A percentile compares a stretch with the other conserved stretches of the same genome.
Evolutionary conservation across 352 stramenopile genomes (phyloP).

Genomic region (Pythium biforme): DNA sequence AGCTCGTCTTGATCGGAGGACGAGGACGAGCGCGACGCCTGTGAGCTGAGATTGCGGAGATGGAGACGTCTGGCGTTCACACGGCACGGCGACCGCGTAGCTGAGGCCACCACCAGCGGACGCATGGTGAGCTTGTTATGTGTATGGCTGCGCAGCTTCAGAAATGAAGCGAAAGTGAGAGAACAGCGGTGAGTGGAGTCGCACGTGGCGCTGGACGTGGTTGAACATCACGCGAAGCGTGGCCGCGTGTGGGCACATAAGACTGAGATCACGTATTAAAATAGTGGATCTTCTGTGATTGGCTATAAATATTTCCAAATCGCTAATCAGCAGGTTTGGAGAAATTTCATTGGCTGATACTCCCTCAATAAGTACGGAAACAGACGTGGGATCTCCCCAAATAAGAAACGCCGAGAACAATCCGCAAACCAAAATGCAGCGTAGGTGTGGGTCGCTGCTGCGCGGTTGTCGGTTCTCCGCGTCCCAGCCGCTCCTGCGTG

Average conservation of each 20-base stretch:
- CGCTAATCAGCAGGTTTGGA: neutral
- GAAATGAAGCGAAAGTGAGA: neutral
- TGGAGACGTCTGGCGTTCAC: neutral
- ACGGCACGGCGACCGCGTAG: neutral
- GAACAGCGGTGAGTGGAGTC: neutral
- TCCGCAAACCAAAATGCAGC: neutral
- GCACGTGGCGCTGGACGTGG: neutral
- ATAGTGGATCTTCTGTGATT: neutral
- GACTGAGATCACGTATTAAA: neutral
- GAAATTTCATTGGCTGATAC: neutral
- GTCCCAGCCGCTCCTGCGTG: neutral
- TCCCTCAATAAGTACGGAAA: neutral
- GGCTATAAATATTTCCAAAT: neutral
- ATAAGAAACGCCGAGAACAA: neutral
- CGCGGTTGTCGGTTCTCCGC: neutral
- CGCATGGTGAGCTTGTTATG: neutral
- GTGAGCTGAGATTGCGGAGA: neutral
- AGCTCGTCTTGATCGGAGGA: neutral
- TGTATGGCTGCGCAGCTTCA: neutral
- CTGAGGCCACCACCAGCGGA: neutral
- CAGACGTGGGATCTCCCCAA: neutral
- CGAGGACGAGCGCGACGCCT: slow-evolving; percentile 5
- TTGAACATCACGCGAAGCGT: neutral
- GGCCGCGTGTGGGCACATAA: no score
- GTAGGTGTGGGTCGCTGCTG: neutral